Conservation (phyloP, 83 land plant genomes). For the Picea abies region DNA sequence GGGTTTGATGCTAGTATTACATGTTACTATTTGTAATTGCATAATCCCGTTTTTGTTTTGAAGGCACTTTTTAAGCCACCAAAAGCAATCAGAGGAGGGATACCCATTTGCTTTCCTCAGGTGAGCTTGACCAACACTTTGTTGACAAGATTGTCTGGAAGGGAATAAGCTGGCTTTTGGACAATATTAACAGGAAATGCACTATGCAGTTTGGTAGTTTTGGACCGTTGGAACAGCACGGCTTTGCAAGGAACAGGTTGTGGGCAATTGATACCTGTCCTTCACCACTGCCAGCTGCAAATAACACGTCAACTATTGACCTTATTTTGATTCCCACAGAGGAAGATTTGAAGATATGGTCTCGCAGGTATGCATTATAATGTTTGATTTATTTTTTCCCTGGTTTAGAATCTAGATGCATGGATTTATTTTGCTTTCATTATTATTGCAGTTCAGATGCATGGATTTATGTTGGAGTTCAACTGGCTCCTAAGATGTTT, state of each 20-base stretch:
- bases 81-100: conserved; percentile 44
- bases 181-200: too few relatives aligned
- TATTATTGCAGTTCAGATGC: neutral
- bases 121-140: too few relatives aligned
- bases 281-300: too few relatives aligned
- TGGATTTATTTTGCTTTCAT: neutral
- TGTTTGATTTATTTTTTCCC: neutral
- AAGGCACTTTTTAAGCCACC: conserved; percentile 47
- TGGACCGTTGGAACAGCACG: too few relatives aligned
- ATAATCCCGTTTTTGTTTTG: neutral
- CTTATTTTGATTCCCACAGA: too few relatives aligned
- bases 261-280: too few relatives aligned
- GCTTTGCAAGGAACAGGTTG: too few relatives aligned
- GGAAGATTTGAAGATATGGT: too few relatives aligned
- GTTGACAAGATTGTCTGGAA: too few relatives aligned
- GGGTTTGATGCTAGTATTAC: neutral
- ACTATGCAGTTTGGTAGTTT: too few relatives aligned
- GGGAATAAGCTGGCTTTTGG: too few relatives aligned
- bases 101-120: conserved; percentile 48
- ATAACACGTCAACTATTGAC: too few relatives aligned
- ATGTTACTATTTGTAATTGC: neutral
- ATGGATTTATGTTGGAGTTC: neutral
- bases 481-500: neutral
- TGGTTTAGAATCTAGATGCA: neutral
- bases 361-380: conserved; percentile 22